A percentile compares a stretch with the other conserved stretches of the same genome.
Evolutionary conservation across 257 asterid species (phyloP).

Genomic region (Mentha longifolia): DNA sequence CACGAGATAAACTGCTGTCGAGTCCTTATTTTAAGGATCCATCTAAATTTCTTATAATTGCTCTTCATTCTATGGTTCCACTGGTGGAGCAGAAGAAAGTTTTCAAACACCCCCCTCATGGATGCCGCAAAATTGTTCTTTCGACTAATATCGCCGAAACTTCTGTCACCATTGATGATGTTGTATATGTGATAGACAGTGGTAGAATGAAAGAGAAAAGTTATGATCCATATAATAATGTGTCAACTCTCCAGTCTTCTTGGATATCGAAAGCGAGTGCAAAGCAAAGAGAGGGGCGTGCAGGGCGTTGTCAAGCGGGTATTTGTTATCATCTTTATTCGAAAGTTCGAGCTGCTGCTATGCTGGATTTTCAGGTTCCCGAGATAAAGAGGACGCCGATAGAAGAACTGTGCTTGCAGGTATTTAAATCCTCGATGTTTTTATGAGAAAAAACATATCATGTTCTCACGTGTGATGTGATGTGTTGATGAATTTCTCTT

Average conservation of each 20-base stretch:
- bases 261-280: slow-evolving; percentile 98
- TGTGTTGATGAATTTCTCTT: slow-evolving; percentile 9
- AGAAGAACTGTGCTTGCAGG: slow-evolving; percentile 96
- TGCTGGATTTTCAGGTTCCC: slow-evolving; percentile 91
- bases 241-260: slow-evolving; percentile 86
- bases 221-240: slow-evolving; percentile 86
- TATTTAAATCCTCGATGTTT: slow-evolving; percentile 27
- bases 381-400: slow-evolving; percentile 94
- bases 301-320: slow-evolving; percentile 97
- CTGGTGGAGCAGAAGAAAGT: slow-evolving; percentile 80
- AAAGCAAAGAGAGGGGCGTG: slow-evolving; percentile 95
- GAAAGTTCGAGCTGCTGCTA: slow-evolving; percentile 65
- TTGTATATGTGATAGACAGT: slow-evolving; percentile 89
- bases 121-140: slow-evolving; percentile 88
- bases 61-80: slow-evolving; percentile 94
- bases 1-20: slow-evolving; percentile 58
- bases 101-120: slow-evolving; percentile 63
- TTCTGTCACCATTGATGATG: slow-evolving; percentile 90
- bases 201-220: slow-evolving; percentile 93
- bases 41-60: slow-evolving; percentile 59
- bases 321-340: slow-evolving; percentile 92
- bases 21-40: slow-evolving; percentile 70
- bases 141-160: slow-evolving; percentile 98
- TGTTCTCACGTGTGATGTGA: not conserved
- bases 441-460: not conserved